Conservation (phyloP, 495 filamentous ascomycete species). For the Pyrenopolyporus hunteri region DNA sequence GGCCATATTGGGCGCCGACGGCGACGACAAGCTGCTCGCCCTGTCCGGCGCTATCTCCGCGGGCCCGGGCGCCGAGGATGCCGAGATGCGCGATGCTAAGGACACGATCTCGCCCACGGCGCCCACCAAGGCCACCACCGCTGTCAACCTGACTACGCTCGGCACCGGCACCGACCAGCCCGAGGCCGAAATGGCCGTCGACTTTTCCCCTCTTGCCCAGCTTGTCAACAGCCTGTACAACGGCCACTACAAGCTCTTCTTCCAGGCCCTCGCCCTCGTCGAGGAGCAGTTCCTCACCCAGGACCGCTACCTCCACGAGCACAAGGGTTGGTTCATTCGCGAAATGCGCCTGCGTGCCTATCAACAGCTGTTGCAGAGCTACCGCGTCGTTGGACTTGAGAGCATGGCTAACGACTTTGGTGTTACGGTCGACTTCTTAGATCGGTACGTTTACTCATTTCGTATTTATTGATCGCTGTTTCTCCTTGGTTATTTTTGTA, state of each 20-base stretch:
- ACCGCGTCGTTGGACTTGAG: slow-evolving; percentile 90
- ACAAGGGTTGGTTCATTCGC: slow-evolving; percentile 92
- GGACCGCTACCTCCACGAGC: slow-evolving; percentile 92
- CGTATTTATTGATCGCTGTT: neutral
- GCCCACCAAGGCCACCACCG: slow-evolving; percentile 65
- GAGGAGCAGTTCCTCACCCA: slow-evolving; percentile 93
- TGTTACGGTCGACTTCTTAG: slow-evolving; percentile 92
- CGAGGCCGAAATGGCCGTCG: slow-evolving; percentile 78
- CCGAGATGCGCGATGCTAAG: slow-evolving; percentile 73
- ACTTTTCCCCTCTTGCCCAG: slow-evolving; percentile 80
- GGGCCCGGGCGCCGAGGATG: slow-evolving; percentile 77
- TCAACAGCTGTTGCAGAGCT: slow-evolving; percentile 95
- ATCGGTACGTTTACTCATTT: slow-evolving; percentile 67
- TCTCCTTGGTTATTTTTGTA: neutral
- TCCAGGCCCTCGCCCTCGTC: slow-evolving; percentile 85
- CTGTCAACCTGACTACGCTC: slow-evolving; percentile 82
- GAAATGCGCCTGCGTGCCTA: slow-evolving; percentile 97
- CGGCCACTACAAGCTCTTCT: slow-evolving; percentile 92
- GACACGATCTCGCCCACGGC: slow-evolving; percentile 50
- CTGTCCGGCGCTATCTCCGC: slow-evolving; percentile 76
- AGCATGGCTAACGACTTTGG: slow-evolving; percentile 98
- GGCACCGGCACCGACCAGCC: slow-evolving; percentile 69
- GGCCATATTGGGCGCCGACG: slow-evolving; percentile 83
- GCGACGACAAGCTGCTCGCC: slow-evolving; percentile 83
- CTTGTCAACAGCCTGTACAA: slow-evolving; percentile 90